Conservation (phyloP, 306 rosid genomes). For the Casuarina equisetifolia region DNA sequence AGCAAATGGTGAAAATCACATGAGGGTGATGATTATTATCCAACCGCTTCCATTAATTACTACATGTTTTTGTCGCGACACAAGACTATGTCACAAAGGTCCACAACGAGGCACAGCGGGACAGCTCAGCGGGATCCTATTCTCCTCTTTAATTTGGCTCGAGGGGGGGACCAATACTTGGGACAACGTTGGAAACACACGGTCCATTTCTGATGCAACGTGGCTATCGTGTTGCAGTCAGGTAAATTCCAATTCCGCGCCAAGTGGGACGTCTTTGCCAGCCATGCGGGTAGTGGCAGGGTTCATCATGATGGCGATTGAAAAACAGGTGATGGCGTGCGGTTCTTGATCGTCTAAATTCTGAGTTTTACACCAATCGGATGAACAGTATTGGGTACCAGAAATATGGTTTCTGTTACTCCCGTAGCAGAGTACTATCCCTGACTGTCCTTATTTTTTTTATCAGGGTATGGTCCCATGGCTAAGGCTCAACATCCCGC, state of each 20-base stretch:
- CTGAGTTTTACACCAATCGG: background rate
- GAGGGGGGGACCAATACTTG: background rate
- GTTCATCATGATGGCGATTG: background rate
- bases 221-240: background rate
- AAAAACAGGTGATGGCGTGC: background rate
- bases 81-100: background rate
- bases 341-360: background rate
- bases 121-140: slow-evolving; percentile 8
- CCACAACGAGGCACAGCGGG: background rate
- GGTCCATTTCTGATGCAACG: background rate
- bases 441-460: too few relatives aligned
- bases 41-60: background rate
- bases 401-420: too few relatives aligned
- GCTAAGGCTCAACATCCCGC: too few relatives aligned
- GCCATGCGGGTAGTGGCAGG: background rate
- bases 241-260: slow-evolving; percentile 1
- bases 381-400: background rate
- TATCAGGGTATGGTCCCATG: too few relatives aligned
- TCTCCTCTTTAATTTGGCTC: background rate
- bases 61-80: background rate
- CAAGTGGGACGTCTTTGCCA: background rate
- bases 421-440: too few relatives aligned
- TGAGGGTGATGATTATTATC: too few relatives aligned
- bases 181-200: background rate
- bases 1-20: too few relatives aligned